Conservation (phyloP, 2,329 filamentous ascomycete species). For the Fusarium aywerte region DNA sequence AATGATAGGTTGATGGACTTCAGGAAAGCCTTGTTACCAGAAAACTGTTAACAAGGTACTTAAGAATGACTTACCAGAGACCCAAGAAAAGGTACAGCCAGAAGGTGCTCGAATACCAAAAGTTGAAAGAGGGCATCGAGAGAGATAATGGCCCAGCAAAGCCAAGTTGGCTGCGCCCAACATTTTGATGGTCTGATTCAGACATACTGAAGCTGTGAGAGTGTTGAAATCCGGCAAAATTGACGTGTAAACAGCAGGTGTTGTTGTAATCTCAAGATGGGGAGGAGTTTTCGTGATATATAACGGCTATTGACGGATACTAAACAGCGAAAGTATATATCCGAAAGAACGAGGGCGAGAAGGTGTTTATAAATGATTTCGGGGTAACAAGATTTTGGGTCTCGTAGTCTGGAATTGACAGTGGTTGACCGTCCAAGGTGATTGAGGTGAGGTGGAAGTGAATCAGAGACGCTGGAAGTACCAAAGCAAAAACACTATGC, state of each 20-base stretch:
- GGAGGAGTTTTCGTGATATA: conserved; percentile 25
- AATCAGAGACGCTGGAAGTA: conserved; percentile 46
- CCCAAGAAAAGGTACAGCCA: conserved; percentile 58
- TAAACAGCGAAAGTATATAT: conserved; percentile 15
- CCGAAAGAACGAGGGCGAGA: conserved; percentile 27
- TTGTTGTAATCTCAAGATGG: conserved; percentile 33
- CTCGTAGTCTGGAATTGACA: conserved; percentile 37
- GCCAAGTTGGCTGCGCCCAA: conserved; percentile 23
- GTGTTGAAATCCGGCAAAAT: conserved; percentile 30
- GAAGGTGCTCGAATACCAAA: conserved; percentile 58
- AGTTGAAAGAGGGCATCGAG: conserved; percentile 45
- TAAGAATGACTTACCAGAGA: conserved; percentile 58
- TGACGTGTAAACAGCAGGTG: conserved; percentile 25
- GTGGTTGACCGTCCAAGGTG: conserved; percentile 40
- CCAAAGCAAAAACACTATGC: conserved; percentile 44
- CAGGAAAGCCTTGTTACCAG: neutral
- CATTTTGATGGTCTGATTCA: conserved; percentile 27
- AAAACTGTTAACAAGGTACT: neutral
- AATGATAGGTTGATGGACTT: neutral
- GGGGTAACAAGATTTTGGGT: conserved; percentile 18
- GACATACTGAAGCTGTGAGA: conserved; percentile 37
- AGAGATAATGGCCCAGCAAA: conserved; percentile 34
- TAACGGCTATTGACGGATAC: conserved; percentile 19
- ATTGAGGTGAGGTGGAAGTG: conserved; percentile 33
- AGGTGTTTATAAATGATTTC: conserved; percentile 24